These are phyloP conservation scores for Cryptococcus deneoformans DNA, from an alignment of 1,284 basidiomycete species.

Conservation along the genomic window DNA sequence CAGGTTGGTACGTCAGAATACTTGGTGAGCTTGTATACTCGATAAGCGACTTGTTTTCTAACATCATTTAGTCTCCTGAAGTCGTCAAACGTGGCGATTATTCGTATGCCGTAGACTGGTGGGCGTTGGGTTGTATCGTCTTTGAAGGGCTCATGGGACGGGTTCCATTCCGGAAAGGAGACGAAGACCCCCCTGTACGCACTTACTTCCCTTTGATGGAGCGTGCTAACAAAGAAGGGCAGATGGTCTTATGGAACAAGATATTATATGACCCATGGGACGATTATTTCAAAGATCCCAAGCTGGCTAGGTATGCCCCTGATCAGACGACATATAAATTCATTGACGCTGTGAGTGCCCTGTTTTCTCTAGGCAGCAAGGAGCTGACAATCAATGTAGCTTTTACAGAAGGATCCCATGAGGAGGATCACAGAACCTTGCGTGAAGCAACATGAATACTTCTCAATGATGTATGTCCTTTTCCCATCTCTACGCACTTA, in stretches of 20 bases:
- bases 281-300: conserved; percentile 58
- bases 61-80: conserved; percentile 62
- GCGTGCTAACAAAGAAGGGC: not conserved
- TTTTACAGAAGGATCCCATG: conserved; percentile 87
- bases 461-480: conserved; percentile 80
- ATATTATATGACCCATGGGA: conserved; percentile 40
- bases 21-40: conserved; percentile 54
- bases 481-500: not conserved
- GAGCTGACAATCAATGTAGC: conserved; percentile 61
- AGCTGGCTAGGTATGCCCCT: conserved; percentile 83
- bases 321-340: conserved; percentile 94
- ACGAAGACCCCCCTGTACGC: conserved; percentile 26
- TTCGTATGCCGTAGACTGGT: conserved; percentile 95
- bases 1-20: conserved; percentile 76
- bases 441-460: conserved; percentile 93
- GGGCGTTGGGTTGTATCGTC: conserved; percentile 95
- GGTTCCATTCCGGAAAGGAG: conserved; percentile 57
- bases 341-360: conserved; percentile 74
- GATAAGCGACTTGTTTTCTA: not conserved
- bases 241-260: conserved; percentile 29
- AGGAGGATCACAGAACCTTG: conserved; percentile 78
- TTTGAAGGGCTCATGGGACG: conserved; percentile 70
- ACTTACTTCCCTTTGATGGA: not conserved
- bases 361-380: not conserved
- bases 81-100: conserved; percentile 89